Evolutionary conservation across 768 basidiomycete genomes (phyloP), one percentile per base, ranked within the genome.

Genomic region (Auriscalpium vulgare): DNA sequence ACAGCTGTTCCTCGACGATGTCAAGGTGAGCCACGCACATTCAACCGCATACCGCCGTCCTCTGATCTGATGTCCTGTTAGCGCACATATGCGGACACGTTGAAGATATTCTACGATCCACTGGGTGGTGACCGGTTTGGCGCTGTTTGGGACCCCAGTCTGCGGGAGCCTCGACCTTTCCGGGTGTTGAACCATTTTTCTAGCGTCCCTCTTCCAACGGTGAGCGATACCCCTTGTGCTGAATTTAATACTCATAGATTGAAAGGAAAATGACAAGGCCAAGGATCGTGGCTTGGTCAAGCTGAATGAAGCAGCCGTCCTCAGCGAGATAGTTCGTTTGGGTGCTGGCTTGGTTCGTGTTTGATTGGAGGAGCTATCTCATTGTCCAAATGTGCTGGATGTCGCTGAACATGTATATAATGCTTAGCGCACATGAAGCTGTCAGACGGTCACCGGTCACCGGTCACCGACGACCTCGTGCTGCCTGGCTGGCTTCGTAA

Each of bases 121-220:
- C 77, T 83, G 37, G 97, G 97, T 11, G 92, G 94, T 0, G 75
- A 81, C 55, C 74, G 75, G 37, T 86, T 94, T 51, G 94, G 91
- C 7, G 84, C 78, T 0, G 84, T 97, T 2, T 98, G 93, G 91
- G 89, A 95, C 63, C 87, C 91, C 7, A 75, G 74, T 13, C 70
- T 91, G 37, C 79, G 78, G 55, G 72, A 77, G 23, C 69, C 81
- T 1, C 74, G 85, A 47, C 76, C 83, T 5, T 92, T 95, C 75
- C 83, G 88, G 58, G 90, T 92, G 8, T 74, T 94, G 47, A 83
- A 88, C 23, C 88, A 87, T 10, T 95, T 87, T 69, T 91, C 89
- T 0, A 82, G 83, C 54, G 69, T 69, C 16, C 92, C 92, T 4
- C 60, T 65, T 10, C 34, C 46, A 5, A 72, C 69, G 63, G 74